These are phyloP conservation scores for Yarrowia deformans DNA, from an alignment of 805 yeast species.

Conservation along the genomic window DNA sequence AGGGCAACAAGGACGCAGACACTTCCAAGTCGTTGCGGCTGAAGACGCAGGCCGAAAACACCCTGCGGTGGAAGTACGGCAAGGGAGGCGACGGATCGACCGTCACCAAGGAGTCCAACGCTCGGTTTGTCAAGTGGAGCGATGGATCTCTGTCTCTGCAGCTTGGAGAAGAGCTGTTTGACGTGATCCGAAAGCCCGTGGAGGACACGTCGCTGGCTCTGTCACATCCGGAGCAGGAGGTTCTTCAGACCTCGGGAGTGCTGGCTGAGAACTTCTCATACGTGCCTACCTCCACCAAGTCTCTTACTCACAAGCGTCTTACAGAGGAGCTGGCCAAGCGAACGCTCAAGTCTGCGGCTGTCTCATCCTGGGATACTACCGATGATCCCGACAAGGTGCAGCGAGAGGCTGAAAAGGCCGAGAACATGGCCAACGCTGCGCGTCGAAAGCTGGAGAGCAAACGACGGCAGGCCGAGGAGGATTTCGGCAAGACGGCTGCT, in stretches of 20 bases:
- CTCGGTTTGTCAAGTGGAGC: conserved; percentile 91
- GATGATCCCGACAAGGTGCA: conserved; percentile 57
- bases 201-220: conserved; percentile 76
- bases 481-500: conserved; percentile 21
- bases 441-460: conserved; percentile 54
- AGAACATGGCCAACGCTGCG: conserved; percentile 52
- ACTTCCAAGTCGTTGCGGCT: conserved; percentile 50
- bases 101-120: conserved; percentile 83
- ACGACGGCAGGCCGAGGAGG: conserved; percentile 48
- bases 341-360: conserved; percentile 47
- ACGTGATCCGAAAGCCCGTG: conserved; percentile 65
- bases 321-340: conserved; percentile 56
- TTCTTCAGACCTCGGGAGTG: conserved; percentile 71
- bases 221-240: conserved; percentile 73
- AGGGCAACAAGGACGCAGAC: conserved; percentile 50
- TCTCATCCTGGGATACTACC: conserved; percentile 52
- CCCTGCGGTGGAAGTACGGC: conserved; percentile 93
- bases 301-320: conserved; percentile 79
- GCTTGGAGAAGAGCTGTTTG: conserved; percentile 87
- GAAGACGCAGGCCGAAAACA: conserved; percentile 76
- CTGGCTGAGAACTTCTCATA: conserved; percentile 72
- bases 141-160: conserved; percentile 89
- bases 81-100: conserved; percentile 65
- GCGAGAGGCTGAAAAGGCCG: conserved; percentile 55
- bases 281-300: conserved; percentile 88